Base-by-base conservation (phyloP, 129 eudicot genomes). In the Tagetes patula region DNA sequence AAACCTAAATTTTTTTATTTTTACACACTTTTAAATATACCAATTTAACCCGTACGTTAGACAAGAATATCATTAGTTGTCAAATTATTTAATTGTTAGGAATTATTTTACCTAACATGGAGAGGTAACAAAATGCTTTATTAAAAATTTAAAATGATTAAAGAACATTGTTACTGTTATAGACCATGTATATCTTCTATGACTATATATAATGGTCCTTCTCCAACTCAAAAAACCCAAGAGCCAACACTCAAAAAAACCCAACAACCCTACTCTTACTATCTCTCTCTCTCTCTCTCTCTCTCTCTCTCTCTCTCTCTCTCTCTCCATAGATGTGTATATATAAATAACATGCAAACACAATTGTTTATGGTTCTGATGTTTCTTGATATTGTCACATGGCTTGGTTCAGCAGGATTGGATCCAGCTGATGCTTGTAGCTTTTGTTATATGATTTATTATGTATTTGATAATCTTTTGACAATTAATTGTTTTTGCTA, bases 121-220 rank as follows among this genome's bases (percentile, higher is more conserved):
- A 42, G 9, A 9, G 46, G 10, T 4, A 42, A 1, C 8, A 6
- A 42, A 42, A 6, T 42, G 8, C 8, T 43, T 6, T 43, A 43
- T 43, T 8, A 43, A 43, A 20, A 20, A 20, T 20, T 39, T 2
- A 39, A 2, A 39, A 4, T 39, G 50, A 46, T 10, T 46, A 46
- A 46, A 8, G 58, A 6, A 42, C 10, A 31, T 31, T 27, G 11
- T 53, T 42, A 72, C 34, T 72, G n/a, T 42, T 13, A 10, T 36
- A 33, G 33, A 14, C 45, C 48, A 47, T 63, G 64, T 42, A 68
- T 43, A 62, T 49, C 71, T 40, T 72, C 6, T 34, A 3, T 14
- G 59, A 73, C 78, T 75, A 75, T 75, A 75, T 75, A 75, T 74
- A 74, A 20, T 39, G 36, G 72, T 9, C 45, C 58, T 75, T 64